Evolutionary conservation across 2,329 filamentous ascomycete species (phyloP).

Genomic region (Verticillium alfalfae): DNA sequence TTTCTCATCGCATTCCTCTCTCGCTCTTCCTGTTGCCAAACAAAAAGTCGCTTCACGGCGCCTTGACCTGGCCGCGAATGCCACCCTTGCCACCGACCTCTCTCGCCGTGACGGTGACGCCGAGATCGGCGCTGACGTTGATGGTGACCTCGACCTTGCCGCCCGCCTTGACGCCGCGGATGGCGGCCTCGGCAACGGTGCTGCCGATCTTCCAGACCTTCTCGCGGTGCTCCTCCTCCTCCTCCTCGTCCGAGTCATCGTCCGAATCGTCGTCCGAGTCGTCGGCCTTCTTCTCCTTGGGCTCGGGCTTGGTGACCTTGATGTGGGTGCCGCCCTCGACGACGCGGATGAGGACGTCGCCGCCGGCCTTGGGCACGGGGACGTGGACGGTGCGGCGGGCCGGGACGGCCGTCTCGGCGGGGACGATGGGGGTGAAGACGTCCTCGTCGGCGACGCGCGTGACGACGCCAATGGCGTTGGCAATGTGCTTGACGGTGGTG

Average conservation of each 20-base stretch:
- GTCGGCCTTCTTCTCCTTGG: slow-evolving; percentile 64
- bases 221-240: slow-evolving; percentile 81
- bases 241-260: slow-evolving; percentile 54
- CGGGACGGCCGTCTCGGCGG: slow-evolving; percentile 82
- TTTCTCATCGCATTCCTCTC: not conserved
- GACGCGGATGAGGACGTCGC: slow-evolving; percentile 82
- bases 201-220: slow-evolving; percentile 88
- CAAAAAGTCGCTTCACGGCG: slow-evolving; percentile 9
- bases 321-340: slow-evolving; percentile 87
- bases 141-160: slow-evolving; percentile 91
- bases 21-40: not conserved
- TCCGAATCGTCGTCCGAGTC: slow-evolving; percentile 61
- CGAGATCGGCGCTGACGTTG: slow-evolving; percentile 76
- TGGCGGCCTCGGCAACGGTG: slow-evolving; percentile 76
- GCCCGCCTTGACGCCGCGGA: slow-evolving; percentile 80
- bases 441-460: slow-evolving; percentile 55
- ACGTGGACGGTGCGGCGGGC: slow-evolving; percentile 81
- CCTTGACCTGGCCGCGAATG: slow-evolving; percentile 56
- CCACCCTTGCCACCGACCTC: slow-evolving; percentile 86
- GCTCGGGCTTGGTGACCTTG: slow-evolving; percentile 84
- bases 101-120: slow-evolving; percentile 72
- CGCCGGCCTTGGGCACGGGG: slow-evolving; percentile 69
- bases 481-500: slow-evolving; percentile 86
- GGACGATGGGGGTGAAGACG: slow-evolving; percentile 74
- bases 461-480: slow-evolving; percentile 83